Evolutionary conservation across 1,284 basidiomycete species (phyloP).

Genomic region (Trichosporon faecale): DNA sequence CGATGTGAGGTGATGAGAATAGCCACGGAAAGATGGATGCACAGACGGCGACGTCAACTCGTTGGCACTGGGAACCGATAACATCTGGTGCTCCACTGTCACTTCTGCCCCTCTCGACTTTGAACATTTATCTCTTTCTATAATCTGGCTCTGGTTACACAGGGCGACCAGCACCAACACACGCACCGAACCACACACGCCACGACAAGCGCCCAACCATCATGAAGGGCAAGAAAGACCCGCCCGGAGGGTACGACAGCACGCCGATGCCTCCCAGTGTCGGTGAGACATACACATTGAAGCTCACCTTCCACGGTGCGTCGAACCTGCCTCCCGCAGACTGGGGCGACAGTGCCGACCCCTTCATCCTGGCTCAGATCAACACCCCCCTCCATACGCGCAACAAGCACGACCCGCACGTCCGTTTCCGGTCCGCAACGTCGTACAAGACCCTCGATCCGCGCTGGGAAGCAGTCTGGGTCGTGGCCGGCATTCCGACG

Average conservation of each 20-base stretch:
- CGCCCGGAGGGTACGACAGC: conserved; percentile 13
- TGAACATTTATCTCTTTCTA: no score
- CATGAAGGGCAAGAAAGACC: conserved; percentile 17
- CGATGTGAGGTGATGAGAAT: background rate
- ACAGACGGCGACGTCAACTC: background rate
- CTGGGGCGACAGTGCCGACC: conserved; percentile 52
- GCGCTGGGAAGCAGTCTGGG: conserved; percentile 53
- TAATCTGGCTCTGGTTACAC: no score
- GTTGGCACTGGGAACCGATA: background rate
- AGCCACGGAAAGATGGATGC: background rate
- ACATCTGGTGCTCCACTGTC: background rate
- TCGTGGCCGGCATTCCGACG: conserved; percentile 54
- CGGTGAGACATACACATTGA: conserved; percentile 50
- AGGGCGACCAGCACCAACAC: background rate
- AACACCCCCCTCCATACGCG: conserved; percentile 12
- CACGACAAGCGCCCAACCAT: background rate
- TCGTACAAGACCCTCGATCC: conserved; percentile 51
- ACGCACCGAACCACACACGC: no score
- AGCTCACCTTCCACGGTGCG: conserved; percentile 54
- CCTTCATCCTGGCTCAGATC: conserved; percentile 51
- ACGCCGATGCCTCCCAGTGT: conserved; percentile 15
- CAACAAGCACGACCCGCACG: conserved; percentile 37
- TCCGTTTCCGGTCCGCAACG: conserved; percentile 54
- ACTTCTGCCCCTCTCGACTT: background rate
- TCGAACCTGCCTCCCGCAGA: conserved; percentile 54